Base-by-base conservation (phyloP, 1,284 basidiomycete species). In the Cutaneotrichosporon sp. region DNA sequence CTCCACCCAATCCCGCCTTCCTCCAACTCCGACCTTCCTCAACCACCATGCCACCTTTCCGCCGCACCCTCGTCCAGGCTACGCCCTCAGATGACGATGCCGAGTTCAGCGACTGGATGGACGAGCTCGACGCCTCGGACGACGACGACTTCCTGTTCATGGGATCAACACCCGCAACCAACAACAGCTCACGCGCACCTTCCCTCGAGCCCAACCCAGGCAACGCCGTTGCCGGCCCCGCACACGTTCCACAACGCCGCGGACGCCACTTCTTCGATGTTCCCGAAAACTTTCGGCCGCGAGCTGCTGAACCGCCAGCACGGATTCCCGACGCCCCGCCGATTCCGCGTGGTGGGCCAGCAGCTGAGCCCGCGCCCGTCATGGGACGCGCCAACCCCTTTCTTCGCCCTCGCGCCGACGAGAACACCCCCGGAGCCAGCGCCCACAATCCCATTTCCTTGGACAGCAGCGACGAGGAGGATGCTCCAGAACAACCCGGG, bases 51-150 rank as follows among this genome's bases (percentile, higher is more conserved):
- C 29, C 29, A 29, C 29, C 29, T 5, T 5, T 29, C 29, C 4
- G 9, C 29, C 29, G 29, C 29, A 29, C 29, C 29, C 29, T 29
- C 29, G 29, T 29, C 29, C 5, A 29, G 29, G 9, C 5, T 9
- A 29, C 29, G 29, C 29, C 29, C 52, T 38, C 22, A 13, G 52
- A 54, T 36, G 31, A 52, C 31, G 50, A 36, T 24, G 50, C 16
- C 34, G 52, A 42, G 29, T 29, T 29, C 29, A 29, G 9, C 22
- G 52, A 25, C 13, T 11, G 29, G 36, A 3, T 54, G 8, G 38
- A 18, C 16, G 3, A 20, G 7, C 38, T 42, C 18, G 18, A 42
- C 14, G 18, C 8, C 16, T 18, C 38, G 16, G 38, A 42, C 38
- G 16, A 1, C 16, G 18, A 18, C 38, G 38, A 42, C 14, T 16